Evolutionary conservation across 192 early-diverging fungal species (phyloP), one percentile per base, ranked within the genome.

Genomic region (Nowakowskiella sp.): DNA sequence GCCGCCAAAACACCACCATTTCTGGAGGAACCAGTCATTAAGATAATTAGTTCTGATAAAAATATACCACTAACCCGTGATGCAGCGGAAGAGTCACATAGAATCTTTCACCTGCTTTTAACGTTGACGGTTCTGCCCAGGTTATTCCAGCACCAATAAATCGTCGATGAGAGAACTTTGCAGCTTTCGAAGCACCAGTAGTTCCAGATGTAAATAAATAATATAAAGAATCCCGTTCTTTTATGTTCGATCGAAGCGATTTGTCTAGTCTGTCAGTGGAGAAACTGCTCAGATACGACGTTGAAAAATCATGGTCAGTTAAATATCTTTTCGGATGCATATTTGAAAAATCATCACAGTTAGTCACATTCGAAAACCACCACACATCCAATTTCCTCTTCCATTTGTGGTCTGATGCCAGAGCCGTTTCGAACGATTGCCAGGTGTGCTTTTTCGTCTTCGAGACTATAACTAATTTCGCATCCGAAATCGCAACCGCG

Each of bases 191-290:
- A 6, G 53, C 50, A 44, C 57, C 57, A 4, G 57, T 58, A 8
- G 57, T 58, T 9, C 57, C 57, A 3, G 57, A 58, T 2, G 57
- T 58, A 23, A 55, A 58, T 26, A 58, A 55, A 44, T 58, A 58
- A 32, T 48, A 55, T 4, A 53, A 31, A 4, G 53, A 46, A 4
- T 27, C 21, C 9, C 53, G 42, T 7, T 6, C 2, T 4, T 2
- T 22, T 25, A 55, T 13, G 3, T 24, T 6, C 16, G 21, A 22
- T n/a, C 53, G 53, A 23, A 8, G 4, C 4, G 3, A 4, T 5
- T 6, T 5, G 49, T 2, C 3, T 4, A 32, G 53, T 4, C 53
- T 23, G 6, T 39, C 51, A 3, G 32, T 25, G 6, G n/a, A n/a
- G n/a, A n/a, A n/a, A n/a, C n/a, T n/a, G n/a, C n/a, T n/a, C n/a